These are phyloP conservation scores for Ophiostoma perfectum DNA, from an alignment of 2,329 filamentous ascomycete species.

Conservation along the genomic window DNA sequence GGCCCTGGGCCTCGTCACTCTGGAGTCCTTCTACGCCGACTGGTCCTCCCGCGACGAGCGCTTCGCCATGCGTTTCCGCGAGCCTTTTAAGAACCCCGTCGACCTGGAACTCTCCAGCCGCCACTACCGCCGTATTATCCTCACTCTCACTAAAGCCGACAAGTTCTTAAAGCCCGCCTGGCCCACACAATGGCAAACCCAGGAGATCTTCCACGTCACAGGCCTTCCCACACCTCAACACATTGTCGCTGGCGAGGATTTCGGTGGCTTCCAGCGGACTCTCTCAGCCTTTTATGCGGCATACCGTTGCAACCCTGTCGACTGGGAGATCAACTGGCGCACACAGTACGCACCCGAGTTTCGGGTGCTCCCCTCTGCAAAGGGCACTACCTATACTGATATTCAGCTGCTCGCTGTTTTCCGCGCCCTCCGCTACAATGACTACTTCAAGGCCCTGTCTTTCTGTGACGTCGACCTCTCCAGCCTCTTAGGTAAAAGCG, in stretches of 20 bases:
- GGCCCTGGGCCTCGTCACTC: constrained; percentile 48
- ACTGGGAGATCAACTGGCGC: constrained; percentile 49
- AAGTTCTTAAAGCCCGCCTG: constrained; percentile 53
- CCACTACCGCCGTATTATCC: constrained; percentile 50
- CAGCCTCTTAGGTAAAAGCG: constrained; percentile 37
- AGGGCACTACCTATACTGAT: constrained; percentile 40
- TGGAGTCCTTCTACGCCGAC: constrained; percentile 48
- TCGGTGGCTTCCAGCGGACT: constrained; percentile 50
- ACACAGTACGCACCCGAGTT: constrained; percentile 48
- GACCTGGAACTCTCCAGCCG: constrained; percentile 47
- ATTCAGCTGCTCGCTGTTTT: constrained; percentile 53
- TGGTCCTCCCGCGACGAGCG: constrained; percentile 50
- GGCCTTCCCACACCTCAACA: constrained; percentile 50
- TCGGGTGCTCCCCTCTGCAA: constrained; percentile 43
- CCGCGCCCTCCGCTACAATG: constrained; percentile 53
- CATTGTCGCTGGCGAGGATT: constrained; percentile 48
- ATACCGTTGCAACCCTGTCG: constrained; percentile 45
- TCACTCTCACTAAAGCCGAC: constrained; percentile 50
- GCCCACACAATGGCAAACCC: constrained; percentile 50
- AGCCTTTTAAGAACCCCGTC: constrained; percentile 32
- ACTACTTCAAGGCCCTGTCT: constrained; percentile 54
- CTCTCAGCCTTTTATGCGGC: constrained; percentile 51
- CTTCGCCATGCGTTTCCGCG: constrained; percentile 51
- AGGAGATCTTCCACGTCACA: constrained; percentile 46
- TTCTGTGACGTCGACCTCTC: constrained; percentile 49